These are phyloP conservation scores for Mycosphaerelloides madeirae DNA, from an alignment of 2,329 filamentous ascomycete species.

Conservation along the genomic window DNA sequence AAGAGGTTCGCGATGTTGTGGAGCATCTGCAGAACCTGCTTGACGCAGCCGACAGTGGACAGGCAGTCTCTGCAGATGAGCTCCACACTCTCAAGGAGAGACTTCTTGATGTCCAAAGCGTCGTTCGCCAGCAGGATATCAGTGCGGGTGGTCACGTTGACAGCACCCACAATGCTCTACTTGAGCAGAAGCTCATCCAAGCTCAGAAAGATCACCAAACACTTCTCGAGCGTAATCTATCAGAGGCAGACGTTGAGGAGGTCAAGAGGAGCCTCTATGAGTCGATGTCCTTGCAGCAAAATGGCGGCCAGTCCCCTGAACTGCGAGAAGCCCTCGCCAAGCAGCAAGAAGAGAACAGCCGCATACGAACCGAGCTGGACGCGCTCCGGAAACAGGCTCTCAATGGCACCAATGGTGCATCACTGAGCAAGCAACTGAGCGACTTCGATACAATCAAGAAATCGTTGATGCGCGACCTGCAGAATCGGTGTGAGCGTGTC, in stretches of 20 bases:
- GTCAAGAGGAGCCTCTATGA: conserved; percentile 75
- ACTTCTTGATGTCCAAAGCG: conserved; percentile 83
- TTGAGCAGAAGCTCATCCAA: conserved; percentile 69
- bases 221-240: conserved; percentile 72
- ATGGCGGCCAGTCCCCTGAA: conserved; percentile 52
- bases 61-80: conserved; percentile 75
- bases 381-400: conserved; percentile 68
- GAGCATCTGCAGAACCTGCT: conserved; percentile 75
- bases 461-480: conserved; percentile 95
- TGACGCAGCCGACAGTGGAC: conserved; percentile 70
- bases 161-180: conserved; percentile 56
- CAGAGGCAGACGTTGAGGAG: conserved; percentile 74
- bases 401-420: conserved; percentile 60
- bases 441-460: conserved; percentile 99
- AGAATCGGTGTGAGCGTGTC: conserved; percentile 94
- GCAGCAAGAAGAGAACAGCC: conserved; percentile 75
- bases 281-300: conserved; percentile 63
- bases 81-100: conserved; percentile 70
- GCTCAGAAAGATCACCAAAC: conserved; percentile 82
- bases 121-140: conserved; percentile 87
- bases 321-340: conserved; percentile 66
- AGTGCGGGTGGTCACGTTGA: conserved; percentile 63
- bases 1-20: conserved; percentile 76
- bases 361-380: conserved; percentile 74
- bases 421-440: conserved; percentile 92